Conservation (phyloP, 23 red algal species). For the Gracilaria gracilis region DNA sequence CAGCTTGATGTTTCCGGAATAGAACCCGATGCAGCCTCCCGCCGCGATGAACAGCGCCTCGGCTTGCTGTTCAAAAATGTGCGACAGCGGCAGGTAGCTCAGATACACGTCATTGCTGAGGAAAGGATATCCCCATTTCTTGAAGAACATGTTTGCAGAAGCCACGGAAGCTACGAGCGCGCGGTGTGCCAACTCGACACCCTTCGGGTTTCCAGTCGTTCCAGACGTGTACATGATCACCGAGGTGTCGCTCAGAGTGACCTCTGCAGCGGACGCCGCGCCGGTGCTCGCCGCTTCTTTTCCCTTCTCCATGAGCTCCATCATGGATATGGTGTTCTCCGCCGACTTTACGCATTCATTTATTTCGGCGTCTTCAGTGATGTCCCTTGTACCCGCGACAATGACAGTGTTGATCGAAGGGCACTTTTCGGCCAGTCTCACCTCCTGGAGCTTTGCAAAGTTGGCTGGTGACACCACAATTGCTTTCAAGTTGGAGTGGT, state of each 20-base stretch:
- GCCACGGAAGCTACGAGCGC: constrained; percentile 76
- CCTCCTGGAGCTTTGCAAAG: constrained; percentile 42
- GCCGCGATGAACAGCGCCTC: constrained; percentile 71
- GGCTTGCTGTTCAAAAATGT: constrained; percentile 93
- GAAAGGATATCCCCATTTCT: constrained; percentile 60
- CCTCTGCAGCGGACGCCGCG: not conserved
- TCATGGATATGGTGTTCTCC: constrained; percentile 9
- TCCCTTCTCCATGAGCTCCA: constrained; percentile 36
- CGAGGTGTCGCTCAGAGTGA: constrained; percentile 60
- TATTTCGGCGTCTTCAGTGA: constrained; percentile 1
- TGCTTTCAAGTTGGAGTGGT: constrained; percentile 82
- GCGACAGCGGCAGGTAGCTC: constrained; percentile 90
- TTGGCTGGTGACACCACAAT: constrained; percentile 63
- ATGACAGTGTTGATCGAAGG: constrained; percentile 37
- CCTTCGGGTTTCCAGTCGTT: constrained; percentile 95
- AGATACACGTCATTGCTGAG: constrained; percentile 58
- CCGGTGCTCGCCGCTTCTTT: constrained; percentile 25
- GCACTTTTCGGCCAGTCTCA: constrained; percentile 21
- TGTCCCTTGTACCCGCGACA: constrained; percentile 35
- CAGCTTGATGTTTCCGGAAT: constrained; percentile 85
- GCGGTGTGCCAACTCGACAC: constrained; percentile 82
- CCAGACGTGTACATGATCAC: constrained; percentile 99
- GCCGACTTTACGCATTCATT: not conserved
- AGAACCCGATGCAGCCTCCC: constrained; percentile 87
- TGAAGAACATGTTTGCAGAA: constrained; percentile 65